Base-by-base conservation (phyloP, 2,329 filamentous ascomycete genomes). In the Nothomitra cinnamomea region DNA sequence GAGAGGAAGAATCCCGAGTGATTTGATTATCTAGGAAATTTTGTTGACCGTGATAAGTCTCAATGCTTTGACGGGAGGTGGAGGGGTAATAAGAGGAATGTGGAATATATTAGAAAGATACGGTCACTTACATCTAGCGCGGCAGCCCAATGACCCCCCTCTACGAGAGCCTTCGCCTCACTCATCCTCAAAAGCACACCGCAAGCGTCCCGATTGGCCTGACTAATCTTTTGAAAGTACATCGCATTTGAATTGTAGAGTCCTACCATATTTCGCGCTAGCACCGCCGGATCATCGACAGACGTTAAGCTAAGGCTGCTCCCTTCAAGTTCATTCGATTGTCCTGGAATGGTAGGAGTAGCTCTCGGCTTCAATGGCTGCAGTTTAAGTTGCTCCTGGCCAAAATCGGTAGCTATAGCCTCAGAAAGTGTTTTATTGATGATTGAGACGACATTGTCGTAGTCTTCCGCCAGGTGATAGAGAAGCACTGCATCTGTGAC, bases 391-490 rank as follows among this genome's bases (percentile, higher is more conserved):
- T 83, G 80, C 55, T 87, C 82, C 60, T 92, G 83, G 53, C 87
- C 88, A 60, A 95, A 77, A 61, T 94, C 88, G 10, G 90, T 76
- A 12, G 87, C 83, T 56, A 96, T 81, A 45, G 87, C 86, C 66
- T 96, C 88, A 54, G 89, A 94, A 36, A 98, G 75, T 2, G 89
- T 84, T 40, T 88, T 83, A 67, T 89, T 95, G 63, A 96, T 79
- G 59, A 96, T 90, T 24, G 78, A 73, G 43, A 95, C 80, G n/a
- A 96, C 94, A 53, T 82, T 88, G 65, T 98, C 88, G 65, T 94
- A 96, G 66, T 98, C 89, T 62, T 87, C 87, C 0, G 92, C 90
- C 43, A 98, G 75, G 66, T 98, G 90, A 66, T 94, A 96, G 52
- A 98, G 75, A 51, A 98, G 75, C 13, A 96, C 90, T 1, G 94